Conservation (phyloP, 805 yeast genomes). For the Candida corydali region DNA sequence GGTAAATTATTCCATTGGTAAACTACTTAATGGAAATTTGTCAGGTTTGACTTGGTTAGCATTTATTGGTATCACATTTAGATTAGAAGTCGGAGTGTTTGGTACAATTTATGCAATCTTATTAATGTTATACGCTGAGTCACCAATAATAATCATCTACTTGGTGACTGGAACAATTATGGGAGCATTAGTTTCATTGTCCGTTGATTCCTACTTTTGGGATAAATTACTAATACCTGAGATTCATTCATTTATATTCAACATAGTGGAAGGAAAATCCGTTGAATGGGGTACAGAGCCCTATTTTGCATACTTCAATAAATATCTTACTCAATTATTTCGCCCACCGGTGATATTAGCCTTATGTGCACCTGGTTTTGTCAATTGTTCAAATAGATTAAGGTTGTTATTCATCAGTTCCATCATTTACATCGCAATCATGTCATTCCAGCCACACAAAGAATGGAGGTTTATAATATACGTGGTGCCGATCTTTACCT, state of each 20-base stretch:
- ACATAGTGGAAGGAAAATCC: conserved; percentile 72
- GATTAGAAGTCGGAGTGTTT: conserved; percentile 66
- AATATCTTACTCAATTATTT: conserved; percentile 37
- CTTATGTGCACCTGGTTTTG: conserved; percentile 29
- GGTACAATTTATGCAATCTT: conserved; percentile 42
- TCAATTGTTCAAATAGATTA: conserved; percentile 38
- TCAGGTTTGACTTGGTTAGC: conserved; percentile 50
- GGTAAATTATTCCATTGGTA: conserved; percentile 52
- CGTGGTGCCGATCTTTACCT: conserved; percentile 62
- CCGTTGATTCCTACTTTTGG: conserved; percentile 81
- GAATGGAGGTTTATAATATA: conserved; percentile 91
- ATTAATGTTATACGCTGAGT: conserved; percentile 17
- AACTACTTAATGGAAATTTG: conserved; percentile 46
- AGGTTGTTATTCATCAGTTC: conserved; percentile 50
- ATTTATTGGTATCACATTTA: conserved; percentile 62
- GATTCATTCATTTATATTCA: conserved; percentile 64
- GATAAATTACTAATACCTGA: conserved; percentile 61
- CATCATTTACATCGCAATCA: conserved; percentile 49
- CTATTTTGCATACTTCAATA: conserved; percentile 57
- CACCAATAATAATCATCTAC: conserved; percentile 17
- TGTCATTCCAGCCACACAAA: conserved; percentile 86
- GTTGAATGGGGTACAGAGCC: conserved; percentile 86
- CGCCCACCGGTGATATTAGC: conserved; percentile 44
- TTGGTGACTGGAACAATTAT: conserved; percentile 46
- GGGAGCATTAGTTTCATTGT: conserved; percentile 47